These are phyloP conservation scores for Myxozyma udenii DNA, from an alignment of 805 yeast genomes.

Conservation along the genomic window DNA sequence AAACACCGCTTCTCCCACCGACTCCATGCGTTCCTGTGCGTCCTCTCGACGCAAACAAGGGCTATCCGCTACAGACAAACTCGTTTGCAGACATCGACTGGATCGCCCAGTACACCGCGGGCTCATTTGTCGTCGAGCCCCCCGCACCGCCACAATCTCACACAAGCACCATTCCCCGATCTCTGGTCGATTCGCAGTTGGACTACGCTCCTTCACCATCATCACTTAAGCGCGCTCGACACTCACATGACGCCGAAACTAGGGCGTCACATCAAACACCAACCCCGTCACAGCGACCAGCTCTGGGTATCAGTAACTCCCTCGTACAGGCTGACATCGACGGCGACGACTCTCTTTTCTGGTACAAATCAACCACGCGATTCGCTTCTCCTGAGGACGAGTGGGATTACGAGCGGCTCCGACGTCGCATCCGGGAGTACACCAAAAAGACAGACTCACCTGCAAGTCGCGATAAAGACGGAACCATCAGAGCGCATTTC, in stretches of 20 bases:
- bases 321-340: slow-evolving; percentile 25
- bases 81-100: slow-evolving; percentile 23
- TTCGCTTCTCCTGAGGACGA: slow-evolving; percentile 25
- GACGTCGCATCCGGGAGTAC: slow-evolving; percentile 19
- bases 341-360: slow-evolving; percentile 26
- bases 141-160: not conserved
- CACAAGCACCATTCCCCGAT: not conserved
- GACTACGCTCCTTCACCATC: not conserved
- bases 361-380: slow-evolving; percentile 26
- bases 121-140: slow-evolving; percentile 1
- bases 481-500: not conserved
- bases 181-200: not conserved
- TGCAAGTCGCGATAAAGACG: not conserved
- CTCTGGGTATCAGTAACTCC: slow-evolving; percentile 8
- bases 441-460: slow-evolving; percentile 1
- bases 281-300: not conserved
- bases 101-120: slow-evolving; percentile 15
- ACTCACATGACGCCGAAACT: not conserved
- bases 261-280: too few species aligned
- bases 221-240: not conserved
- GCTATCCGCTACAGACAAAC: slow-evolving; percentile 22
- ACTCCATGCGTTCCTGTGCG: slow-evolving; percentile 25
- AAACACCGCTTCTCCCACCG: slow-evolving; percentile 18
- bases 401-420: slow-evolving; percentile 25
- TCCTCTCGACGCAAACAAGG: slow-evolving; percentile 26